phyloP scores from a whole-genome alignment of 768 basidiomycete species.

The Lepiota venenata region DNA sequence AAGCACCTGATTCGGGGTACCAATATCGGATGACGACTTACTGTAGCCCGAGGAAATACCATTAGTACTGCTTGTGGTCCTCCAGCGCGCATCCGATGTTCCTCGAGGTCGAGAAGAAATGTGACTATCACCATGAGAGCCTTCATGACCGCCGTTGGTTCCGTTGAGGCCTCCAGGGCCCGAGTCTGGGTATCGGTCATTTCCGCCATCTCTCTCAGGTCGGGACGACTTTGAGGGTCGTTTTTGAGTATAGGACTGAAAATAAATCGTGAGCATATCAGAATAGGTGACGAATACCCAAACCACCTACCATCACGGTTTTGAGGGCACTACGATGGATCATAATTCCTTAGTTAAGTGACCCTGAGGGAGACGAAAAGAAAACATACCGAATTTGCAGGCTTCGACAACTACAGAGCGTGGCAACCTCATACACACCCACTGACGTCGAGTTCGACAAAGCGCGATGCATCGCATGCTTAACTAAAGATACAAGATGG shows the following conservation, averaged over 20 bases:
- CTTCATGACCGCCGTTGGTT: constrained; percentile 28
- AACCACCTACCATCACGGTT: constrained; percentile 69
- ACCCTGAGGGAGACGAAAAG: constrained; percentile 5
- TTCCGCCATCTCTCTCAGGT: constrained; percentile 41
- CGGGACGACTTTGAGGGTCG: constrained; percentile 54
- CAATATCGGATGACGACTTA: constrained; percentile 1
- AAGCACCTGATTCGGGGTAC: neutral
- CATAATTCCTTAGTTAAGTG: neutral
- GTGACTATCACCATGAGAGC: constrained; percentile 1
- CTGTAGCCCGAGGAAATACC: constrained; percentile 12
- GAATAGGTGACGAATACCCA: neutral
- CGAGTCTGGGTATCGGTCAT: constrained; percentile 17
- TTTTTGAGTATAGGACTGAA: constrained; percentile 76
- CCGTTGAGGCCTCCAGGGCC: constrained; percentile 23
- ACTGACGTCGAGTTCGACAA: constrained; percentile 83
- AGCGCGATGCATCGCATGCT: constrained; percentile 91
- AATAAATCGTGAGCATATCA: constrained; percentile 13
- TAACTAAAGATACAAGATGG: constrained; percentile 76
- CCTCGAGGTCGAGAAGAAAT: constrained; percentile 53
- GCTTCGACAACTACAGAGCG: constrained; percentile 83
- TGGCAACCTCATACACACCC: constrained; percentile 93
- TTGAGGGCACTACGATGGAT: constrained; percentile 58
- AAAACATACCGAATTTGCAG: constrained; percentile 78
- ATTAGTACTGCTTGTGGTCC: constrained; percentile 24
- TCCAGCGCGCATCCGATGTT: constrained; percentile 69